Base-by-base conservation (phyloP, 768 basidiomycete species). In the Mycena kentingensis region DNA sequence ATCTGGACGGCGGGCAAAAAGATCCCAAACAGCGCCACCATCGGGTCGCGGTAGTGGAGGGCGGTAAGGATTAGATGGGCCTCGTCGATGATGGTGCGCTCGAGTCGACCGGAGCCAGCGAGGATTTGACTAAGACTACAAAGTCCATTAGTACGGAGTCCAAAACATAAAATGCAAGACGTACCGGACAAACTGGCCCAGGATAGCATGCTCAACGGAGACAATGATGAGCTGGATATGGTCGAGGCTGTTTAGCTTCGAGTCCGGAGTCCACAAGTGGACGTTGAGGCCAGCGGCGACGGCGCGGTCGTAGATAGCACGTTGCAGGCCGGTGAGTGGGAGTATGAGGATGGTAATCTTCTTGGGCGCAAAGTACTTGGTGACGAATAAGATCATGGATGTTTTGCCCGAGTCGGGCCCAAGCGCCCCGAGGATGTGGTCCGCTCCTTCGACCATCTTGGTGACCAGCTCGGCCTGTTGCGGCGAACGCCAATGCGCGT, bases 341-440 rank as follows among this genome's bases (percentile, higher is more conserved):
- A 45, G 43, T 5, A 52, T 38, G 26, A 45, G 32, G 4, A 52
- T 12, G 3, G 51, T 45, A 2, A 45, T 24, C 5, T 25, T 26
- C 15, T 25, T 18, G 1, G 15, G 1, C 18, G 34, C 26, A 7
- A 12, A 7, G 31, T 37, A 52, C n/a, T n/a, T n/a, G 13, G 36
- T 27, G 2, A 31, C 43, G 3, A 52, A 15, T 26, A 52, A 22
- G 18, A 38, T 39, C 13, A 52, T 2, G 1, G 42, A 21, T 18
- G 51, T 46, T 24, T 52, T 52, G 19, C 51, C 51, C 5, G 24
- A 37, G n/a, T 52, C 51, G 28, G 43, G 45, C 2, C 43, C 34
- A 19, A 52, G 18, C 3, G 46, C 12, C 21, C 19, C 51, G 2
- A 52, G 22, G 13, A 52, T 15, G 28, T 46, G 44, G 3, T 15